Evolutionary conservation across 2,329 filamentous ascomycete species (phyloP).

Genomic region (Akanthomyces muscarius): DNA sequence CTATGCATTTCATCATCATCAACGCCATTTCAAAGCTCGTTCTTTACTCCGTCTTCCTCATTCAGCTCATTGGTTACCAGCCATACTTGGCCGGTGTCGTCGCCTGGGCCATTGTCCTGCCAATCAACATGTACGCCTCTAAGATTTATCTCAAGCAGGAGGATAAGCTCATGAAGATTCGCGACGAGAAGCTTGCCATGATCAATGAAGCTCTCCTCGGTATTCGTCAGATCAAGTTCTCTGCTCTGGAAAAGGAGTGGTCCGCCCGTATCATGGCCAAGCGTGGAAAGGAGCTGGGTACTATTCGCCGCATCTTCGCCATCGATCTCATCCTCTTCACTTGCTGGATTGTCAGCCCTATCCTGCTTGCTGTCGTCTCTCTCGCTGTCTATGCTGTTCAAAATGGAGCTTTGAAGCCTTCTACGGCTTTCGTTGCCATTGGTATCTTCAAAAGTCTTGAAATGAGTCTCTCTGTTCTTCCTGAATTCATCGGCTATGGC

Average conservation of each 20-base stretch:
- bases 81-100: conserved; percentile 62
- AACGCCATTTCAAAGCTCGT: conserved; percentile 59
- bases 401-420: conserved; percentile 61
- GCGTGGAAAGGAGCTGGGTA: conserved; percentile 63
- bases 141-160: conserved; percentile 62
- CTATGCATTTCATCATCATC: conserved; percentile 62
- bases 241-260: conserved; percentile 72
- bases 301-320: conserved; percentile 63
- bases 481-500: conserved; percentile 66
- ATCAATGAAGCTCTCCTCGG: conserved; percentile 74
- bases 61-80: conserved; percentile 68
- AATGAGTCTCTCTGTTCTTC: conserved; percentile 64
- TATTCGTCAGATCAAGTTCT: conserved; percentile 82
- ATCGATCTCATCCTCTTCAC: conserved; percentile 59
- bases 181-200: conserved; percentile 71
- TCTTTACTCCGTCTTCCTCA: conserved; percentile 62
- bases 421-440: conserved; percentile 74
- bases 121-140: conserved; percentile 64
- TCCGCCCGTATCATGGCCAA: conserved; percentile 59
- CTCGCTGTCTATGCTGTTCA: conserved; percentile 64
- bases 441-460: conserved; percentile 73
- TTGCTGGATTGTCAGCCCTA: conserved; percentile 70
- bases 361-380: conserved; percentile 68
- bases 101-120: conserved; percentile 60
- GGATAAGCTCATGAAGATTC: conserved; percentile 67